Base-by-base conservation (phyloP, 2,329 filamentous ascomycete species). In the Neofusicoccum sp. region DNA sequence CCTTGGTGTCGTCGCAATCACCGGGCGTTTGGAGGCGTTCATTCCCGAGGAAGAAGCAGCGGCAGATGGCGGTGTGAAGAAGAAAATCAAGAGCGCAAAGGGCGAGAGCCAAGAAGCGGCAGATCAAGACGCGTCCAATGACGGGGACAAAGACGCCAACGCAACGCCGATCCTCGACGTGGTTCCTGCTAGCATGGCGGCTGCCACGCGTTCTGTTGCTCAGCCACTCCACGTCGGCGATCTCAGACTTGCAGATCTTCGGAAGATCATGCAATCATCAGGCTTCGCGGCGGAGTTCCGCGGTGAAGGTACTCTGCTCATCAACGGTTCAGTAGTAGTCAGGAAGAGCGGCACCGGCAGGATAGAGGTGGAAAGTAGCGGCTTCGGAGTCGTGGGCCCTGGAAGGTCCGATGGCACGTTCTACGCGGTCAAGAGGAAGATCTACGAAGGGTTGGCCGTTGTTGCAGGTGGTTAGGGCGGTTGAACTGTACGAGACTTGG, bases 221-320 rank as follows among this genome's bases (percentile, higher is more conserved):
- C 91, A 93, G 65, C 92, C 95, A 9, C 86, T 99, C 47, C 95
- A 98, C 73, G 95, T 99, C 3, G 95, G 95, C 64, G 95, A 99
- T 73, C 79, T 98, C 43, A 85, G 93, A 24, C 84, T 99, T 16
- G 91, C 93, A 0, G 93, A 98, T 73, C 79, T 99, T 62, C 84
- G 95, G 56, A 88, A 90, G 63, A 84, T 93, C 20, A 90, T 99
- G 86, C 88, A 91, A 68, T 81, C 84, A 12, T 84, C 88, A 3
- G 92, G 93, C 0, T 92, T 97, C 76, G 87, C 86, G 12, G 93
- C 93, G 1, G 95, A 97, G 74, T 97, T 98, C 75, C 84, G 91
- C 53, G 95, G 95, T 53, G 93, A 98, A 75, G 95, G 95, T 63
- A 96, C 89, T 7, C 79, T 99, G 61, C 83, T 99, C 8, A 88